Evolutionary conservation across 805 yeast genomes (phyloP), one percentile per base, ranked within the genome.

Genomic region (Pichia thaimueangensis): DNA sequence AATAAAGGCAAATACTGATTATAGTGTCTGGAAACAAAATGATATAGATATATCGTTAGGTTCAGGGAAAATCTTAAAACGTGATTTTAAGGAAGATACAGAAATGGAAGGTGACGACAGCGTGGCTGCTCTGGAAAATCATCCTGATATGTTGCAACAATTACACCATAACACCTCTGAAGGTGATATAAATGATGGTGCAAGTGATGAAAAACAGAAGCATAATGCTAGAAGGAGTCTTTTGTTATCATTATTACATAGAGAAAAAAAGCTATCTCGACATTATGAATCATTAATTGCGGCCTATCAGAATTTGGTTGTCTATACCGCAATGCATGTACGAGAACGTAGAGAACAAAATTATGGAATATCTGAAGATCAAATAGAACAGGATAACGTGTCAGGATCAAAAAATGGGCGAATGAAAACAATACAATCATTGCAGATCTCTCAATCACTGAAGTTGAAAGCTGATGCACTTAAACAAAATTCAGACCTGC

Each of bases 281-380:
- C 41, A 45, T 30, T 45, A 36, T 25, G 48, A 42, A 33, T n/a
- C 30, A 5, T 12, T 48, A 9, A 39, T 45, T 7, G 12, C 47
- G 5, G 30, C 52, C 3, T 45, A 42, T 13, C 49, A 51, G 30
- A 52, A 47, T 13, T 12, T 44, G 5, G 51, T 54, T 16, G 36
- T 56, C 1, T 45, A 47, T 12, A 36, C 45, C 2, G 38, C 38
- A 9, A 4, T 31, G 16, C 8, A 25, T 5, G 30, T 28, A 13
- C 27, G 35, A 24, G 33, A 43, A 11, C 41, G 37, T 6, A 23
- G 40, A 25, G 37, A 39, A 25, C 34, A 42, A 15, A 32, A 20
- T 21, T 42, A 30, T 42, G 45, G 45, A 5, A 19, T 37, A n/a
- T 33, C 28, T 11, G 15, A 16, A n/a, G 29, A 33, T 22, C 21